Base-by-base conservation (phyloP, 2,329 filamentous ascomycete genomes). In the Phialemoniopsis sp. region DNA sequence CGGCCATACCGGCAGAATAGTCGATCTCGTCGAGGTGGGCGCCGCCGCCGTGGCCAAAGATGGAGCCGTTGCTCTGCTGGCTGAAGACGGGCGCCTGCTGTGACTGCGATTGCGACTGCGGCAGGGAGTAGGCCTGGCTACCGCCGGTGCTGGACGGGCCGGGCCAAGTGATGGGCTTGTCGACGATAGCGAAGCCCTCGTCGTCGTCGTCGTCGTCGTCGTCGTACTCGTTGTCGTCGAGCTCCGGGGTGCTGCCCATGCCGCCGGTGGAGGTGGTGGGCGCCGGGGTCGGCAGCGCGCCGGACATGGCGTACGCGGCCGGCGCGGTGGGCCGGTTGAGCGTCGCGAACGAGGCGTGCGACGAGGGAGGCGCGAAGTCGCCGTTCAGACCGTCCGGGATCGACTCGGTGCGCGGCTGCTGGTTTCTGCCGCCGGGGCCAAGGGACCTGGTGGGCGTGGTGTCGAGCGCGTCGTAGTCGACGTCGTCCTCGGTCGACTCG, bases 81-180 rank as follows among this genome's bases (percentile, higher is more conserved):
- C 21, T 26, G 21, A 26, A 26, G 21, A 26, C 21, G 21, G 21
- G 21, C 21, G 21, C 21, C 21, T 26, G 21, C 21, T 26, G 21
- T 6, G 21, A 26, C 21, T 26, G 21, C 4, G 46, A 37, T 5
- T 33, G 17, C 4, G 36, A 17, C 16, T 37, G 39, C 16, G 19
- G 12, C 35, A 42, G 44, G 17, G 38, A 14, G 16, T 9, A 35
- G 12, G 26, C 12, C 39, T 42, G 45, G 30, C 34, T 31, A 26
- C 34, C 21, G 19, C 40, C 32, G 32, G 36, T 21, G 37, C 35
- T 47, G 17, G 41, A 37, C 6, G 44, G 41, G 31, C 39, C 16
- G 18, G 45, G 43, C n/a, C 14, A 32, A 55, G 66, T 68, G 16
- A 59, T 62, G 3, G 63, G 63, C 2, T 64, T 67, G 17, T 59